phyloP scores from a whole-genome alignment of 2,329 filamentous ascomycete species.

The Sphaerostilbella broomeana region DNA sequence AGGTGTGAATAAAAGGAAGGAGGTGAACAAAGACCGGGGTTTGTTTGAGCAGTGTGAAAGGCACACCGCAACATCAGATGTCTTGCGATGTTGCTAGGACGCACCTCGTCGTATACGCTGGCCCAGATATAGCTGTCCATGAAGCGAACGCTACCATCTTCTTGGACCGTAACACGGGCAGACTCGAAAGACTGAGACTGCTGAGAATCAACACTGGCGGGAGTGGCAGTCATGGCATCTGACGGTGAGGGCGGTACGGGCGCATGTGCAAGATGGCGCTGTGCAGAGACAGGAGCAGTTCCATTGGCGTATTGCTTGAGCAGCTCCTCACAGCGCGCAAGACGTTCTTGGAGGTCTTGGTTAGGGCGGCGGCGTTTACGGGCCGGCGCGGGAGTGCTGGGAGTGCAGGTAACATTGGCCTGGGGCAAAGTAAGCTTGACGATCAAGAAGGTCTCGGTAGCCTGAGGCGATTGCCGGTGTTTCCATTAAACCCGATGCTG shows the following conservation, averaged over 20 bases:
- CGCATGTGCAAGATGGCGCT: slow-evolving; percentile 9
- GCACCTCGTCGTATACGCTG: slow-evolving; percentile 50
- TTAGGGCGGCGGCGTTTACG: slow-evolving; percentile 54
- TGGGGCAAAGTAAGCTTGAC: slow-evolving; percentile 22
- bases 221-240: slow-evolving; percentile 22
- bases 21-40: neutral
- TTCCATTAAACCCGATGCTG: too few relatives aligned
- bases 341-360: slow-evolving; percentile 54
- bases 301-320: slow-evolving; percentile 49
- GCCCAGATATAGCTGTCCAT: slow-evolving; percentile 51
- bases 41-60: too few relatives aligned
- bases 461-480: too few relatives aligned
- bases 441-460: neutral
- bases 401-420: slow-evolving; percentile 54
- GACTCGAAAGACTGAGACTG: slow-evolving; percentile 40
- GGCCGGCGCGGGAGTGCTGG: slow-evolving; percentile 53
- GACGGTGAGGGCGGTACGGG: slow-evolving; percentile 15
- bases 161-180: slow-evolving; percentile 47
- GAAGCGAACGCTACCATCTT: slow-evolving; percentile 49
- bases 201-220: slow-evolving; percentile 23
- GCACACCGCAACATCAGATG: too few relatives aligned
- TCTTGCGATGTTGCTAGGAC: too few relatives aligned
- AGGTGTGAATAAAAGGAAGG: slow-evolving; percentile 14
- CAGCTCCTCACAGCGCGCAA: slow-evolving; percentile 52
- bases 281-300: slow-evolving; percentile 21